Evolutionary conservation across 345 rosid species (phyloP).

Genomic region (Pelargonium nanum): DNA sequence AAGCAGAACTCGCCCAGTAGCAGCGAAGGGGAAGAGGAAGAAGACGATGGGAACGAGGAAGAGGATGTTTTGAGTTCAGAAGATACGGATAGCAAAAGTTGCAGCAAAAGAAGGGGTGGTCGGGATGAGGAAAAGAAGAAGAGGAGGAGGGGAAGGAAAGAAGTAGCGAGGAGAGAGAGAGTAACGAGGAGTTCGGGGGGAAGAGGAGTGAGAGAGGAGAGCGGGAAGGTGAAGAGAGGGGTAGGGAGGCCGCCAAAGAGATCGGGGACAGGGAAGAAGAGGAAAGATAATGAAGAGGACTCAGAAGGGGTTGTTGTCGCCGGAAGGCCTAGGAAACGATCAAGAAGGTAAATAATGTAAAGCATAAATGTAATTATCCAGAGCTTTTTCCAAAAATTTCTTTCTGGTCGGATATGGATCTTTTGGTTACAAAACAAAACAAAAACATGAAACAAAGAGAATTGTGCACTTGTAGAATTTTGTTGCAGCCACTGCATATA

Average conservation of each 20-base stretch:
- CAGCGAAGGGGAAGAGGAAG: background rate
- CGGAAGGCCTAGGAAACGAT: constrained; percentile 28
- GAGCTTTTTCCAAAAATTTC: too few relatives aligned
- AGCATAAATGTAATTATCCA: constrained; percentile 18
- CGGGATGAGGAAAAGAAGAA: constrained; percentile 11
- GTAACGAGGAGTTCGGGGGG: constrained; percentile 33
- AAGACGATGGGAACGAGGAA: too few relatives aligned
- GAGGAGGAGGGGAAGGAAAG: constrained; percentile 10
- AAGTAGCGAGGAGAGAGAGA: constrained; percentile 10
- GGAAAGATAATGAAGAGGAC: constrained; percentile 25
- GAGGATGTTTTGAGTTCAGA: constrained; percentile 3
- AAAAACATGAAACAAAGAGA: too few relatives aligned
- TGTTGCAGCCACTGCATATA: too few relatives aligned
- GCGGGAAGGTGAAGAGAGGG: constrained; percentile 22
- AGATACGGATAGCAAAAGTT: constrained; percentile 13
- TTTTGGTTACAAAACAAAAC: too few relatives aligned
- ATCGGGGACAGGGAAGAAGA: constrained; percentile 17
- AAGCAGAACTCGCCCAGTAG: constrained; percentile 35
- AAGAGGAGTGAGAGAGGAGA: too few relatives aligned
- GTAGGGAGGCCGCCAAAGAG: constrained; percentile 32
- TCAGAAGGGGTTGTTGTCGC: constrained; percentile 11
- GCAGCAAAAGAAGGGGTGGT: constrained; percentile 1
- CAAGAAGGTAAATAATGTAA: constrained; percentile 33
- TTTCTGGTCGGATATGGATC: too few relatives aligned
- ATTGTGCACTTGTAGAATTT: too few relatives aligned